Evolutionary conservation across 2,329 filamentous ascomycete species (phyloP), one percentile per base, ranked within the genome.

Genomic region (Colletotrichum cereale): DNA sequence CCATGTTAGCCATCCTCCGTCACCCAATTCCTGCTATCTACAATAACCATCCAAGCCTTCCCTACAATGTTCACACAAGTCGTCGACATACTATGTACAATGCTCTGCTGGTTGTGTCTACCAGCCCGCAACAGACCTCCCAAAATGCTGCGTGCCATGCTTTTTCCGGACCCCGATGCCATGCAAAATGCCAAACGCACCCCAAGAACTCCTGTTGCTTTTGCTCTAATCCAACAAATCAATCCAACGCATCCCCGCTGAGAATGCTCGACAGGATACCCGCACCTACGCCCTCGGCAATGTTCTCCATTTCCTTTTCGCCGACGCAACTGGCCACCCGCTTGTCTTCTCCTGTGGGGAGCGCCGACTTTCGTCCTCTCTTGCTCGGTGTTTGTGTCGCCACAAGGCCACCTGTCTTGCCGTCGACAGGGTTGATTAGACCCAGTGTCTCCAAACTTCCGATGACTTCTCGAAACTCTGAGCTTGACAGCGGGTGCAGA

Each of bases 401-500:
- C 53, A 88, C 82, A 78, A 93, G 91, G 74, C 87, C 93, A 56
- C 89, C 93, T 61, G 85, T 92, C 84, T 88, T 94, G 76, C 84
- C 93, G 84, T 87, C 94, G 79, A 83, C 93, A 77, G 82, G 91
- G 81, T 80, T 92, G 7, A 98, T 87, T 29, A 98, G 84, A 2
- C 94, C 95, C 57, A 97, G 84, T 0, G 95, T 96, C 84, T 99
- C 96, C 63, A 99, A 83, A 76, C 94, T 97, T 44, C 92, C 91
- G 26, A 98, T 87, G 6, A 99, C 95, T 81, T 99, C 96, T 69
- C 95, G 90, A 81, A 99, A 99, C 80, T 99, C 96, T 6, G 94
- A 96, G 77, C 90, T 92, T 2, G 94, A 96, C 2, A 99, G 88
- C 0, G 96, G 93, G 75, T 97, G 95, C 2, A 99, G 87, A 12